These are phyloP conservation scores for Thraustotheca clavata DNA, from an alignment of 352 stramenopile genomes.

Conservation along the genomic window DNA sequence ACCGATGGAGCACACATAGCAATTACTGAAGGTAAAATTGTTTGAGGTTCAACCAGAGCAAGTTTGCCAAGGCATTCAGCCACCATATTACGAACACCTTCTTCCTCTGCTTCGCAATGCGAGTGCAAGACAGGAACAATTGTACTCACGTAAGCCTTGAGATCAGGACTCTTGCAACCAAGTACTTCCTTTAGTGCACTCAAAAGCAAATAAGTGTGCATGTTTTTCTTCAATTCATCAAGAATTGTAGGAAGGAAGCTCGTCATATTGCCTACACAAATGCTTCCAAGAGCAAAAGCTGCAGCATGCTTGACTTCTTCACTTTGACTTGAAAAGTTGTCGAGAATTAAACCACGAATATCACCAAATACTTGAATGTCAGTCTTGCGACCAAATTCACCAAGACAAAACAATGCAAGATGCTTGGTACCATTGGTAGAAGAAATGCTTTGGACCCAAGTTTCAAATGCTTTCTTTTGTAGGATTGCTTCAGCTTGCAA, in stretches of 20 bases:
- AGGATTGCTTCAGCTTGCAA: constrained; percentile 42
- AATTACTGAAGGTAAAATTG: constrained; percentile 87
- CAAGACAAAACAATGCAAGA: constrained; percentile 90
- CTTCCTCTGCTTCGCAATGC: constrained; percentile 89
- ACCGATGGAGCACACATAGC: constrained; percentile 54
- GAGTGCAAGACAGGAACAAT: constrained; percentile 93
- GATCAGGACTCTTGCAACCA: constrained; percentile 30
- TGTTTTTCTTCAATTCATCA: constrained; percentile 78
- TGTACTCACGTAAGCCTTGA: constrained; percentile 63
- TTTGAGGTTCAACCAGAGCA: constrained; percentile 79
- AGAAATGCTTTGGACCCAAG: constrained; percentile 61
- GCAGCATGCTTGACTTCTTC: constrained; percentile 97
- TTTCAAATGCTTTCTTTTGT: constrained; percentile 59
- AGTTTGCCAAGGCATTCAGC: constrained; percentile 96
- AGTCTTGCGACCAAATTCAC: constrained; percentile 91
- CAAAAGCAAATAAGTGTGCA: constrained; percentile 96
- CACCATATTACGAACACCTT: constrained; percentile 96
- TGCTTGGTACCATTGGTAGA: constrained; percentile 67
- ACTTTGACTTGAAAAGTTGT: constrained; percentile 77
- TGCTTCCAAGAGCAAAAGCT: constrained; percentile 93
- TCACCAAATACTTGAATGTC: constrained; percentile 79
- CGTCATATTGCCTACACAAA: constrained; percentile 91
- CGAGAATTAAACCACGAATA: constrained; percentile 85
- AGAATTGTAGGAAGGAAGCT: constrained; percentile 90
- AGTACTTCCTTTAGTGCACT: constrained; percentile 96